Evolutionary conservation across 1,284 basidiomycete species (phyloP), one percentile per base, ranked within the genome.

Genomic region (Trametes hirsuta): DNA sequence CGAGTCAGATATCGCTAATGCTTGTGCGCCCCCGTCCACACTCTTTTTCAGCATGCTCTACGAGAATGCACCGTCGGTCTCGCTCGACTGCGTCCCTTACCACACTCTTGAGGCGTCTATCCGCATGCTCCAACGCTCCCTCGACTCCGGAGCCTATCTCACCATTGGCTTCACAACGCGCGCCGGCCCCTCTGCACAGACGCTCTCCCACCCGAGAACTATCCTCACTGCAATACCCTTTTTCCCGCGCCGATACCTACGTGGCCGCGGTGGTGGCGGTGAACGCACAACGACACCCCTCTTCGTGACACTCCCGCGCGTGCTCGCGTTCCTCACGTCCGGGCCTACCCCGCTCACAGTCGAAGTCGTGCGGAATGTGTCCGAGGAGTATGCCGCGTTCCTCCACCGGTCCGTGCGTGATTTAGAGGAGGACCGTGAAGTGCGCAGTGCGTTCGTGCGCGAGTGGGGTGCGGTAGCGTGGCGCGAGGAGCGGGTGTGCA

Each of bases 401-500:
- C 47, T 72, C 67, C 46, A 62, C 44, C 51, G 54, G 35, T 53
- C 53, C 50, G 62, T 80, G 61, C 67, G 71, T 6, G 63, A 65
- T 2, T 66, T 75, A 30, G 77, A 76, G 41, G 63, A 65, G 21
- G 71, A 76, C 30, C 62, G 58, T 22, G 55, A 50, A 47, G 58
- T 63, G 4, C 68, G 73, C 37, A 53, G 64, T 18, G 44, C 65
- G 30, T 75, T 74, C 59, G 74, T 81, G 36, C 65, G 67, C 14
- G 65, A 64, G 36, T 70, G 72, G 55, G 80, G 80, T 22, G 61
- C 77, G 21, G 64, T 68, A 30, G 75, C 67, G 39, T 85, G 83
- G 83, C 74, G 82, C 55, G 79, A 79, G 65, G 76, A 81, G 63
- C 72, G 79, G 60, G 72, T 86, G 15, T 71, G 79, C 62, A 58